These are phyloP conservation scores for Candida berthetii DNA, from an alignment of 805 yeast species.

Conservation along the genomic window DNA sequence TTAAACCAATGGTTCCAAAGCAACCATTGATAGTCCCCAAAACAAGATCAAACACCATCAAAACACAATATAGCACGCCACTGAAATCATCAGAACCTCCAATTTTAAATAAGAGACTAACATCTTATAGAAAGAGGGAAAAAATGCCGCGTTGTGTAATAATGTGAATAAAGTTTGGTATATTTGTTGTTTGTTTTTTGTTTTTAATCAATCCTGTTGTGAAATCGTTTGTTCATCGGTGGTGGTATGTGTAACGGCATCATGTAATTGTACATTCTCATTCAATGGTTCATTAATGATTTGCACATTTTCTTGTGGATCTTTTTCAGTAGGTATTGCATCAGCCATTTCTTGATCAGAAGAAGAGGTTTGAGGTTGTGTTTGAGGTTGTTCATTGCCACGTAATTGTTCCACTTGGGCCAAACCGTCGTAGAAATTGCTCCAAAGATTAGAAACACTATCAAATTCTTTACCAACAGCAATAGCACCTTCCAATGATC, in stretches of 20 bases:
- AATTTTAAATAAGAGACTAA: not conserved
- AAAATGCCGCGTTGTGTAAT: not conserved
- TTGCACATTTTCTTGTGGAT: not conserved
- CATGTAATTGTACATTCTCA: not conserved
- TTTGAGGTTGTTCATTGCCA: conserved; percentile 1
- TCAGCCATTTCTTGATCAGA: not conserved
- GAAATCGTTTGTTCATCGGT: too few species aligned
- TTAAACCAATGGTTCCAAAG: not conserved
- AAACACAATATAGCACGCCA: not conserved
- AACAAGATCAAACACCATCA: not conserved
- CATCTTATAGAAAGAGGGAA: not conserved
- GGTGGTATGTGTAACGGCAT: too few species aligned
- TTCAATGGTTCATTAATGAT: not conserved
- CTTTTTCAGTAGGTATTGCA: not conserved
- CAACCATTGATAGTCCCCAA: not conserved
- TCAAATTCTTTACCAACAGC: conserved; percentile 77
- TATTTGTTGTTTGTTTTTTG: too few species aligned
- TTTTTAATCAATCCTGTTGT: not conserved
- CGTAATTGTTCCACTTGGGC: conserved; percentile 21
- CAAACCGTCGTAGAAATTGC: conserved; percentile 52
- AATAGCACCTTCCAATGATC: conserved; percentile 59
- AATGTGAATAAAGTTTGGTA: not conserved
- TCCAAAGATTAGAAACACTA: conserved; percentile 66
- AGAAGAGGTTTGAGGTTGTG: not conserved
- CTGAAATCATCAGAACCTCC: not conserved